Conservation (phyloP, 2,329 filamentous ascomycete species). For the Apiospora malaysiana region DNA sequence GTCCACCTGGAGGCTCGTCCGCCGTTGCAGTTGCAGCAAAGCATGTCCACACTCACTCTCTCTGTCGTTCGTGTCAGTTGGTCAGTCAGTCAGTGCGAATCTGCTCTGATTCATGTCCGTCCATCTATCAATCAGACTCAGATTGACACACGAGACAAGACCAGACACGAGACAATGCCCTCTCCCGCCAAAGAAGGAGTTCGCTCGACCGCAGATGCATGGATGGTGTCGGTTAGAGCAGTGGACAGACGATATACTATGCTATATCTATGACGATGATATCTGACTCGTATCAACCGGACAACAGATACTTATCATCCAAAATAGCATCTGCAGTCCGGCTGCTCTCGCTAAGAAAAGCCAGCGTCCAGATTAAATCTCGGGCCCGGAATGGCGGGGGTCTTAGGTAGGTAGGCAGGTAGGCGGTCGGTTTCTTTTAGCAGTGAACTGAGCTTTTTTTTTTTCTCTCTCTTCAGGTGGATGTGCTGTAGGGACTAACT, state of each 20-base stretch:
- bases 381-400: neutral
- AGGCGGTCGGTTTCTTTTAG: neutral
- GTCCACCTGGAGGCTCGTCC: neutral
- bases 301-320: neutral
- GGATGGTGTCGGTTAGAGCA: neutral
- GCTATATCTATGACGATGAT: neutral
- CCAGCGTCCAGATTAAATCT: neutral
- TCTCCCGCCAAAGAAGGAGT: neutral
- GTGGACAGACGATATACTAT: neutral
- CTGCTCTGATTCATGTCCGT: too few relatives aligned
- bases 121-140: too few relatives aligned
- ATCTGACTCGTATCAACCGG: neutral
- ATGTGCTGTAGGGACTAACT: too few relatives aligned
- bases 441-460: neutral
- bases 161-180: too few relatives aligned
- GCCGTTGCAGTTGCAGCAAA: neutral
- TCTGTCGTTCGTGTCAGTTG: neutral
- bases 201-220: neutral
- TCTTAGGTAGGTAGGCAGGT: neutral
- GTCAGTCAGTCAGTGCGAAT: too few relatives aligned
- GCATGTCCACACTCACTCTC: neutral
- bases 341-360: neutral
- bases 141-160: too few relatives aligned
- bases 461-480: neutral
- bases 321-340: neutral